These are phyloP conservation scores for Penicillium psychrosexuale DNA, from an alignment of 2,329 filamentous ascomycete genomes.

Conservation along the genomic window DNA sequence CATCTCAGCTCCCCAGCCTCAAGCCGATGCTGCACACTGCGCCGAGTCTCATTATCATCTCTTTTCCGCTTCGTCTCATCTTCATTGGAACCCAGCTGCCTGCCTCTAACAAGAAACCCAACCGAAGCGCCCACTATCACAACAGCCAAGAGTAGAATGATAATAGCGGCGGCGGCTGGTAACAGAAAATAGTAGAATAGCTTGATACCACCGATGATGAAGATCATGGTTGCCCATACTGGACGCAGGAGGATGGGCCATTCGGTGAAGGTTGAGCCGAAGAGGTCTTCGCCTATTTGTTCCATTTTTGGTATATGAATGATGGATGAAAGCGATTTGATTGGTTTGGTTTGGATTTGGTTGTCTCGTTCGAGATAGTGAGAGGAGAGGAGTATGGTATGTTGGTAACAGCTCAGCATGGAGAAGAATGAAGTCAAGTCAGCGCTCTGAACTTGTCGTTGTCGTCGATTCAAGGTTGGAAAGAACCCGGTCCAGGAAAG, in stretches of 20 bases:
- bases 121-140: neutral
- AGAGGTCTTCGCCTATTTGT: rapidly evolving
- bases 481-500: neutral
- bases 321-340: neutral
- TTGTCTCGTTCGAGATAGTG: neutral
- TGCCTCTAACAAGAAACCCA: no score
- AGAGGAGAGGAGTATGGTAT: neutral
- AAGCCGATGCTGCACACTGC: neutral
- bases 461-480: neutral
- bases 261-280: neutral
- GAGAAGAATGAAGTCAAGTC: neutral
- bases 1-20: neutral
- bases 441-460: no score
- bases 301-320: neutral
- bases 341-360: neutral
- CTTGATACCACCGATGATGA: neutral
- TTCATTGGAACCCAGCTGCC: no score
- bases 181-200: neutral
- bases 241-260: neutral
- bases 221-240: rapidly evolving
- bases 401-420: neutral
- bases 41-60: neutral
- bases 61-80: neutral
- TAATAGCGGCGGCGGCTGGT: rapidly evolving
- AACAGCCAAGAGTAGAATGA: neutral